Conservation (phyloP, 2,329 filamentous ascomycete species). For the Exophiala sp. region DNA sequence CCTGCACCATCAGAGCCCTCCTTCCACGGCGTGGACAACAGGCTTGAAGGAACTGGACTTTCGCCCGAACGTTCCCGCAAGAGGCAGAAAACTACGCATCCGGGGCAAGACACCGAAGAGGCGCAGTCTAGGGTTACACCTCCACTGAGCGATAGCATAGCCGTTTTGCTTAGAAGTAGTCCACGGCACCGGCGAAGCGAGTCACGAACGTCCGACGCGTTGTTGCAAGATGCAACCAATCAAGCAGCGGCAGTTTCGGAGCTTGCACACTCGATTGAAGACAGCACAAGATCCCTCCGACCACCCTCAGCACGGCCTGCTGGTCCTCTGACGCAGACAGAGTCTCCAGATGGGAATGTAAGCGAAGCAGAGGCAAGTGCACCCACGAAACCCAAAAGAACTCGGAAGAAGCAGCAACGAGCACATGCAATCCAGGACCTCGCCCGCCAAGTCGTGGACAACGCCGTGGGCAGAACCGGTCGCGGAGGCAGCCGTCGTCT, state of each 20-base stretch:
- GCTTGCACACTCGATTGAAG: constrained; percentile 23
- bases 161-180: constrained; percentile 12
- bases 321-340: constrained; percentile 5
- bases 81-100: constrained; percentile 20
- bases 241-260: constrained; percentile 22
- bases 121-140: constrained; percentile 9
- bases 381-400: neutral
- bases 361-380: neutral
- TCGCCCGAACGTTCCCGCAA: constrained; percentile 12
- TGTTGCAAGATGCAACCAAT: constrained; percentile 22
- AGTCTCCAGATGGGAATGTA: neutral
- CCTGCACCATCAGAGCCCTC: constrained; percentile 12
- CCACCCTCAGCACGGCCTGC: constrained; percentile 5
- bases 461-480: constrained; percentile 6
- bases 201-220: constrained; percentile 21
- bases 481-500: constrained; percentile 3
- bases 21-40: constrained; percentile 3
- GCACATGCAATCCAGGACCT: constrained; percentile 9
- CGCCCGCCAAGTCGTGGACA: constrained; percentile 15
- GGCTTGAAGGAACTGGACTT: neutral
- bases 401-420: constrained; percentile 9
- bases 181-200: constrained; percentile 16
- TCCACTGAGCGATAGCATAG: constrained; percentile 4
- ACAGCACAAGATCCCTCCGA: constrained; percentile 10
- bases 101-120: constrained; percentile 2